These are phyloP conservation scores for Botrytis aclada DNA, from an alignment of 2,329 filamentous ascomycete genomes.

Conservation along the genomic window DNA sequence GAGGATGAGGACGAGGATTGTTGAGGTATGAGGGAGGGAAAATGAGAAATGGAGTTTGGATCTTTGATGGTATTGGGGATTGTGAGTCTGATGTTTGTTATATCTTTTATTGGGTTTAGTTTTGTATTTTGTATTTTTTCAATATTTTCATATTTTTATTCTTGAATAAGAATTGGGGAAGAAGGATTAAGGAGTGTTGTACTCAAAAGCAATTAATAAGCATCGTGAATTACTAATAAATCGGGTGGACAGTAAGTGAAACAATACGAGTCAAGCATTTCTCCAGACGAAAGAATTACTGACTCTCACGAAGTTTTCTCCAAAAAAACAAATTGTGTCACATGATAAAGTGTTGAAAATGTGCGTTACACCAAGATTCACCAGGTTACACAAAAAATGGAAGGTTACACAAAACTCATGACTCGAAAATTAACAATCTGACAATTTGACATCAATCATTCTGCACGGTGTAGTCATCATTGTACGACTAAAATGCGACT, in stretches of 20 bases:
- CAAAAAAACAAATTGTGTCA: not conserved
- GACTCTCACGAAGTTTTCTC: not conserved
- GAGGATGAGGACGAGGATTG: not conserved
- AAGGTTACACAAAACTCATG: not conserved
- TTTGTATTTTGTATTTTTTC: no score
- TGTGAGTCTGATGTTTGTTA: no score
- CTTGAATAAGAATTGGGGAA: not conserved
- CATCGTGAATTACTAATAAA: not conserved
- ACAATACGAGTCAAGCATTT: not conserved
- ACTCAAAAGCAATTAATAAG: no score
- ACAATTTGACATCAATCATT: not conserved
- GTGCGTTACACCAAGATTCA: no score
- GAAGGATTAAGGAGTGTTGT: not conserved
- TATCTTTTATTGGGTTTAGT: not conserved
- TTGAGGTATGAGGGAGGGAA: not conserved
- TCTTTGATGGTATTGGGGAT: not conserved
- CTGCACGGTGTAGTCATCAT: not conserved
- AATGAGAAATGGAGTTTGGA: not conserved
- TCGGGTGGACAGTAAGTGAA: no score
- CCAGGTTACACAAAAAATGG: not conserved
- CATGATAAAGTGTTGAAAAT: not conserved
- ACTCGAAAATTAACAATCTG: not conserved
- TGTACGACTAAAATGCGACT: not conserved
- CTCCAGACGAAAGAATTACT: not conserved
- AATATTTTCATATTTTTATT: not conserved